Percentiles rank a stretch among this genome's conserved stretches.
Evolutionary conservation across 257 asterid genomes (phyloP).

Genomic region (Apocynum venetum): DNA sequence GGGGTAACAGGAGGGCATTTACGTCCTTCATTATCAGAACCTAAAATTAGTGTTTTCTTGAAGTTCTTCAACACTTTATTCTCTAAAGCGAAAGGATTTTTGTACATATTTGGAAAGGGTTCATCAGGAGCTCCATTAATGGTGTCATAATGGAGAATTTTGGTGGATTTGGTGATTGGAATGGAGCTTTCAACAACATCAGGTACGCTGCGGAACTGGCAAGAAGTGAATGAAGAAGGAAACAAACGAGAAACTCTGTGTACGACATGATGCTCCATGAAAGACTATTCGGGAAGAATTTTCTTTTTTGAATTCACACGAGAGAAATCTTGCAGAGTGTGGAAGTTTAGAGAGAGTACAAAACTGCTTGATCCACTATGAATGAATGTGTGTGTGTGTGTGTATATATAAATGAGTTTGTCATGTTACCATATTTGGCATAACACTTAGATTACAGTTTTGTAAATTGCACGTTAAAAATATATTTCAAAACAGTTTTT

Average conservation of each 20-base stretch:
- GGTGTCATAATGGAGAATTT: conserved; percentile 6
- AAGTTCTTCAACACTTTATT: neutral
- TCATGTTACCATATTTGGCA: neutral
- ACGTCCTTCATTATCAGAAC: conserved; percentile 13
- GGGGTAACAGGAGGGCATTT: conserved; percentile 13
- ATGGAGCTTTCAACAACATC: conserved; percentile 47
- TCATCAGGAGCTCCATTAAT: neutral
- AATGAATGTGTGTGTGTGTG: neutral
- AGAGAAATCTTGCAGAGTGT: neutral
- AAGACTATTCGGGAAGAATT: neutral
- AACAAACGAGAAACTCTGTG: conserved; percentile 49
- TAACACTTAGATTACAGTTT: no score
- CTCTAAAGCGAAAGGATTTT: neutral
- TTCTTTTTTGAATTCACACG: neutral
- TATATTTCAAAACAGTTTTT: no score
- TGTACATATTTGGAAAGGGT: conserved; percentile 8
- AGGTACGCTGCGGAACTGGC: conserved; percentile 34
- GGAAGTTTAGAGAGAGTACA: neutral
- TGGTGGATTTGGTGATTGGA: conserved; percentile 20
- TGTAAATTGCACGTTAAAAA: no score
- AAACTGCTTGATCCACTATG: neutral
- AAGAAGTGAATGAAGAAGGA: conserved; percentile 60
- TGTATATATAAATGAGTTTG: neutral
- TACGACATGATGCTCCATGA: conserved; percentile 45
- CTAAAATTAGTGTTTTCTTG: neutral